phyloP scores from a whole-genome alignment of 2,329 filamentous ascomycete species.

The Fusarium heterosporum region DNA sequence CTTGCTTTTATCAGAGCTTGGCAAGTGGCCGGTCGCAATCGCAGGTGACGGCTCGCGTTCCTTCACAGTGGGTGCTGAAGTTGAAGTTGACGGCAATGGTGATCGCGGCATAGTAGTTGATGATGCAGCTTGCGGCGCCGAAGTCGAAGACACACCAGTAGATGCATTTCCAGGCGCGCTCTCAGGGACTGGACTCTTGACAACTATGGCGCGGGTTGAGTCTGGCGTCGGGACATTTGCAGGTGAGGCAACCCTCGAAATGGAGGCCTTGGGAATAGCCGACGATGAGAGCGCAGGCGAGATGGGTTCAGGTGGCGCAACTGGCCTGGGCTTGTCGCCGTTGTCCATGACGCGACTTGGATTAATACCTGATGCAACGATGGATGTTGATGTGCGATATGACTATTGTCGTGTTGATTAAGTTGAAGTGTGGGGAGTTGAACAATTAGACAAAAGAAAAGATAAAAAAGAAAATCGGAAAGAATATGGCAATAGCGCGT shows the following conservation, averaged over 20 bases:
- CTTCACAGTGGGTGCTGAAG: slow-evolving; percentile 25
- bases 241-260: slow-evolving; percentile 38
- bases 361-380: slow-evolving; percentile 15
- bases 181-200: slow-evolving; percentile 28
- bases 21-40: slow-evolving; percentile 12
- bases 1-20: slow-evolving; percentile 24
- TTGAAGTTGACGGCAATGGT: slow-evolving; percentile 26
- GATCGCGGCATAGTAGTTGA: slow-evolving; percentile 26
- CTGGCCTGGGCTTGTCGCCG: slow-evolving; percentile 44
- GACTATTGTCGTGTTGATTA: slow-evolving; percentile 8
- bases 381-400: slow-evolving; percentile 24
- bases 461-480: not conserved
- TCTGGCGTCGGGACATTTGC: slow-evolving; percentile 41
- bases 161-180: slow-evolving; percentile 19
- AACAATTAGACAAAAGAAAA: not conserved
- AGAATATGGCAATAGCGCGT: slow-evolving; percentile 19
- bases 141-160: slow-evolving; percentile 11
- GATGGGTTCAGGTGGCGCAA: slow-evolving; percentile 47
- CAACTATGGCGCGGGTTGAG: slow-evolving; percentile 35
- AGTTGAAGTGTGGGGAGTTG: not conserved
- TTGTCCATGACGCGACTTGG: slow-evolving; percentile 44
- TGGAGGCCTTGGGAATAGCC: slow-evolving; percentile 34
- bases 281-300: slow-evolving; percentile 44
- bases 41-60: slow-evolving; percentile 37
- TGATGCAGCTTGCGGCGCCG: slow-evolving; percentile 18